These are phyloP conservation scores for Candida fluviatilis DNA, from an alignment of 805 yeast species.

Conservation along the genomic window DNA sequence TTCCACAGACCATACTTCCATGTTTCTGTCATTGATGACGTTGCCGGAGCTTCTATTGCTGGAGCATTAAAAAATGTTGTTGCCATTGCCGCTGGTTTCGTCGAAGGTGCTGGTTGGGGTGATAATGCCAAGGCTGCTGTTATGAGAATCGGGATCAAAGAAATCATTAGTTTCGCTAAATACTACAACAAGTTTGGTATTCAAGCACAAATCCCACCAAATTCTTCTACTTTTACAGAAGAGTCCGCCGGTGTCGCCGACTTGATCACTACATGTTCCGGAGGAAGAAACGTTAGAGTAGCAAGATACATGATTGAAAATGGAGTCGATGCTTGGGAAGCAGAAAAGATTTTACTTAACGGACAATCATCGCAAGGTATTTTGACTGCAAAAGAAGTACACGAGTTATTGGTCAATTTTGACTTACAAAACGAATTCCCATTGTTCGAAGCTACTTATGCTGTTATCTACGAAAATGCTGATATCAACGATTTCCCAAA, in stretches of 20 bases:
- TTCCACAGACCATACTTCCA: conserved; percentile 99
- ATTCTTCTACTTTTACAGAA: conserved; percentile 78
- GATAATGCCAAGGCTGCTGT: conserved; percentile 97
- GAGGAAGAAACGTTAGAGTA: conserved; percentile 94
- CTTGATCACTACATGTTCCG: conserved; percentile 93
- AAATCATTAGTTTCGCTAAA: conserved; percentile 78
- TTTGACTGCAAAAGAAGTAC: conserved; percentile 85
- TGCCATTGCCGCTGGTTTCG: conserved; percentile 95
- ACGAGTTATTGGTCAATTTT: conserved; percentile 64
- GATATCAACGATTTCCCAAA: conserved; percentile 73
- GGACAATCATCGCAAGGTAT: conserved; percentile 98
- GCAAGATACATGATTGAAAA: conserved; percentile 82
- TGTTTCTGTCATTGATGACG: conserved; percentile 87
- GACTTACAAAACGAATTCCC: conserved; percentile 70
- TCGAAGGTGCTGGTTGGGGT: conserved; percentile 98
- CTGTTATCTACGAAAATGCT: conserved; percentile 71
- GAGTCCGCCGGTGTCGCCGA: conserved; percentile 99
- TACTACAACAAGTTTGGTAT: conserved; percentile 55
- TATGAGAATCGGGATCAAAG: conserved; percentile 92
- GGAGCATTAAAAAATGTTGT: conserved; percentile 97
- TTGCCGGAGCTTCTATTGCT: conserved; percentile 92
- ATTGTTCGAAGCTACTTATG: conserved; percentile 72
- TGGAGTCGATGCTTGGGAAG: conserved; percentile 70
- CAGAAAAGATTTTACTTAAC: conserved; percentile 81
- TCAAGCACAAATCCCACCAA: conserved; percentile 50